Percentiles rank a stretch among this genome's conserved stretches.
phyloP scores from a whole-genome alignment of 2,329 filamentous ascomycete species.

The Ophiostoma angusticollis region DNA sequence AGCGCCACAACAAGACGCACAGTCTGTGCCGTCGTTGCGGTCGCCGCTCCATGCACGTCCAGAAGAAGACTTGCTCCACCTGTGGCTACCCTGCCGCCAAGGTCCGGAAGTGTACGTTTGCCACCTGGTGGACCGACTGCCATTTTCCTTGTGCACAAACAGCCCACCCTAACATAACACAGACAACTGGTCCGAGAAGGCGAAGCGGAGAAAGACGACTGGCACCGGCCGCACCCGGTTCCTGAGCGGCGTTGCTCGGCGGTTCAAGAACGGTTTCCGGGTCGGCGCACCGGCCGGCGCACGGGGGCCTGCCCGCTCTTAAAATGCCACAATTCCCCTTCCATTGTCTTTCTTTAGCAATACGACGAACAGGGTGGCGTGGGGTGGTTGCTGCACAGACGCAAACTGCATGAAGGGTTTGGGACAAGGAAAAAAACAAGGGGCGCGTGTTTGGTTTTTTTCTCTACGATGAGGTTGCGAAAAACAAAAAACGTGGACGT shows the following conservation, averaged over 20 bases:
- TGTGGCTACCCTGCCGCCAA: slow-evolving; percentile 98
- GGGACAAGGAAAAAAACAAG: too few relatives aligned
- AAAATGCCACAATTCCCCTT: too few relatives aligned
- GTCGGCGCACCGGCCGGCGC: slow-evolving; percentile 74
- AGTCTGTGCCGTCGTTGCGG: slow-evolving; percentile 96
- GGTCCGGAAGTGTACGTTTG: slow-evolving; percentile 96
- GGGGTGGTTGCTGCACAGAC: too few relatives aligned
- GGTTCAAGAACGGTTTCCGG: slow-evolving; percentile 98
- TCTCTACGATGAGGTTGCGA: too few relatives aligned
- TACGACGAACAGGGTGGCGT: too few relatives aligned
- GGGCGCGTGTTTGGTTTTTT: too few relatives aligned
- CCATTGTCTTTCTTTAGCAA: too few relatives aligned
- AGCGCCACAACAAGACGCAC: slow-evolving; percentile 95
- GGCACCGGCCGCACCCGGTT: slow-evolving; percentile 93
- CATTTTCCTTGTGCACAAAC: too few relatives aligned
- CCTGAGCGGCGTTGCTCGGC: slow-evolving; percentile 82
- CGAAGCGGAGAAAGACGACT: slow-evolving; percentile 99
- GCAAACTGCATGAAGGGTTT: too few relatives aligned
- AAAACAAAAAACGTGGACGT: too few relatives aligned
- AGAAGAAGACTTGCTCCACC: slow-evolving; percentile 93
- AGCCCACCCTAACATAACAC: too few relatives aligned
- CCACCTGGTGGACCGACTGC: too few relatives aligned
- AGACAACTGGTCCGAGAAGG: slow-evolving; percentile 99
- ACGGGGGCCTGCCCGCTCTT: slow-evolving; percentile 44
- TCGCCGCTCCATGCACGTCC: slow-evolving; percentile 95